Conservation (phyloP, 148 eudicot species). For the Vaccinium myrtillus region DNA sequence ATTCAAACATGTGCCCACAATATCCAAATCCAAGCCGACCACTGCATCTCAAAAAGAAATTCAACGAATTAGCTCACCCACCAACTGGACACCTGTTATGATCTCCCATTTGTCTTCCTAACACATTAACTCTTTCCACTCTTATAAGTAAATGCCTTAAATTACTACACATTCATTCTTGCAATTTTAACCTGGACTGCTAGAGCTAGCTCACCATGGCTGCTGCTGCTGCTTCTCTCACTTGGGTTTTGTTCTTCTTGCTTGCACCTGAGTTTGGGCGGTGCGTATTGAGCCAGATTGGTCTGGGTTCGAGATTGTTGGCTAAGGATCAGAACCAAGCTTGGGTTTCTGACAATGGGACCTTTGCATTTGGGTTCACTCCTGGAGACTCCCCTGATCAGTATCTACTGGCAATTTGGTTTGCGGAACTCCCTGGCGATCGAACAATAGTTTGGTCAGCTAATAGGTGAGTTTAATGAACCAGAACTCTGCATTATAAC, state of each 20-base stretch:
- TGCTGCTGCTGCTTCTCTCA: background rate
- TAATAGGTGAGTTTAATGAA: slow-evolving; percentile 39
- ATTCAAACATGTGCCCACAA: slow-evolving; percentile 24
- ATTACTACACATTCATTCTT: background rate
- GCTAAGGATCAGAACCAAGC: slow-evolving; percentile 46
- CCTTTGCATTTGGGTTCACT: slow-evolving; percentile 85
- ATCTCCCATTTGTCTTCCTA: slow-evolving; percentile 14
- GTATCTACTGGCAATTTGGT: slow-evolving; percentile 62
- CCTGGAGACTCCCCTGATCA: slow-evolving; percentile 32
- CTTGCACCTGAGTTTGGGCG: slow-evolving; percentile 21
- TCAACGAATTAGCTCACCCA: slow-evolving; percentile 74
- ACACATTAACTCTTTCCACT: background rate
- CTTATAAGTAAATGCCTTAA: background rate
- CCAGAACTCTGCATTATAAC: background rate
- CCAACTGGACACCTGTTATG: slow-evolving; percentile 48
- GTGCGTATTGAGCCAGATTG: slow-evolving; percentile 30
- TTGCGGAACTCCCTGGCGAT: slow-evolving; percentile 56
- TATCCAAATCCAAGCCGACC: slow-evolving; percentile 40
- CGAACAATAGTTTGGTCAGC: slow-evolving; percentile 64
- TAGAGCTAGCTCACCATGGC: background rate
- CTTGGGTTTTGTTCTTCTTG: slow-evolving; percentile 13
- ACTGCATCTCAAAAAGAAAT: slow-evolving; percentile 26
- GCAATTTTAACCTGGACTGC: background rate
- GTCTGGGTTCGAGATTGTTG: slow-evolving; percentile 49
- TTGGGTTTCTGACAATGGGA: slow-evolving; percentile 79